Base-by-base conservation (phyloP, 768 basidiomycete genomes). In the Mycena vitilis region DNA sequence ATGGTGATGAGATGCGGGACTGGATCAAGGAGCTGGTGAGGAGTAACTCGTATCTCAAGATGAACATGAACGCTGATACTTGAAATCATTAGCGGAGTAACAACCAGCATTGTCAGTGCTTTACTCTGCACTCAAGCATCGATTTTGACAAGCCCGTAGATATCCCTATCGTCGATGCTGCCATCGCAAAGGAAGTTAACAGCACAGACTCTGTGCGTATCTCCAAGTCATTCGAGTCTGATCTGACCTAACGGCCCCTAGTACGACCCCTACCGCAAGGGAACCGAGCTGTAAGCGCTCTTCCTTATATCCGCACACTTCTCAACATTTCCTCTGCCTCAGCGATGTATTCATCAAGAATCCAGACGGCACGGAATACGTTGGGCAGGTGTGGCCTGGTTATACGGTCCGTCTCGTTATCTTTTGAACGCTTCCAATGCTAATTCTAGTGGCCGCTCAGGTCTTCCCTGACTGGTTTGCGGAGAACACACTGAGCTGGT, bases 371-470 rank as follows among this genome's bases (percentile, higher is more conserved):
- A 85, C 88, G 44, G 85, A 89, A 72, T 94, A 91, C 76, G 75
- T 92, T 1, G 93, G 93, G 13, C 84, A 89, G 74, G 92, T 93
- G 11, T 94, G 91, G 92, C 91, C 92, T 18, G 91, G 92, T 25
- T 90, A 87, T 77, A 89, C 90, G 9, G 91, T 88, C 42, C 20
- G 83, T 74, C 22, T 55, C n/a, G 42, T 20, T n/a, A 12, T 13
- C 0, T 4, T 36, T 45, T 57, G 13, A 13, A 57, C 20, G 5
- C 40, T 7, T 22, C 15, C 7, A 11, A 51, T 16, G 23, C 25
- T 51, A 0, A 51, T 42, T n/a, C 37, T 23, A 5, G n/a, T 44
- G 13, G 16, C 20, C 1, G 23, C 16, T 6, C 20, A 85, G 87
- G 85, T 83, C 37, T 90, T 87, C 75, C 88, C 88, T 0, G 89